Conservation (phyloP, 805 yeast species). For the Zygosaccharomyces gambellarensis region DNA sequence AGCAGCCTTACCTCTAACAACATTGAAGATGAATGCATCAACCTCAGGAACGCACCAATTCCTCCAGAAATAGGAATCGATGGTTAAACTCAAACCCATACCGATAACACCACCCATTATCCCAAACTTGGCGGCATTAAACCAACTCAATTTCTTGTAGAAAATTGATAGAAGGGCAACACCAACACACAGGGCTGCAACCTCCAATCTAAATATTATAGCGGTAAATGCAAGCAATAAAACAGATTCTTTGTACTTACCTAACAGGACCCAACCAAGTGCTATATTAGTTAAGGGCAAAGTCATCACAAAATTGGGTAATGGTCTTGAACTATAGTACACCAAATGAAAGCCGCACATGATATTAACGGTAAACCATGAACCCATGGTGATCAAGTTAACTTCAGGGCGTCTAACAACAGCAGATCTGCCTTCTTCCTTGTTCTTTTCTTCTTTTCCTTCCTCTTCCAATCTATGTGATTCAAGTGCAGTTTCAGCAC, state of each 20-base stretch:
- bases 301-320: conserved; percentile 79
- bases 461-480: conserved; percentile 12
- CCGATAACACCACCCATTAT: conserved; percentile 42
- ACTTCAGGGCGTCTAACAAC: conserved; percentile 8
- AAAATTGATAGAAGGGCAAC: conserved; percentile 44
- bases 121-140: conserved; percentile 38
- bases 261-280: conserved; percentile 46
- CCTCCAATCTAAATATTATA: conserved; percentile 66
- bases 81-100: conserved; percentile 46
- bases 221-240: conserved; percentile 57
- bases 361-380: conserved; percentile 58
- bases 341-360: conserved; percentile 73
- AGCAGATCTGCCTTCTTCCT: conserved; percentile 11
- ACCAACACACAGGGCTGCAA: conserved; percentile 50
- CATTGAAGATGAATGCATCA: conserved; percentile 67
- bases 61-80: conserved; percentile 77
- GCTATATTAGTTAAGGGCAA: conserved; percentile 66
- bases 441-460: conserved; percentile 15
- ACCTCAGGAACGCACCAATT: conserved; percentile 65
- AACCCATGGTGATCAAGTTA: conserved; percentile 34
- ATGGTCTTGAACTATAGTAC: conserved; percentile 75
- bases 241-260: conserved; percentile 46
- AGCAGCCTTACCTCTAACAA: conserved; percentile 64
- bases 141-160: conserved; percentile 44
- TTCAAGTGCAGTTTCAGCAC: conserved; percentile 29